These are phyloP conservation scores for Melampsora abietis-canadensis DNA, from an alignment of 1,284 basidiomycete species.

Conservation along the genomic window DNA sequence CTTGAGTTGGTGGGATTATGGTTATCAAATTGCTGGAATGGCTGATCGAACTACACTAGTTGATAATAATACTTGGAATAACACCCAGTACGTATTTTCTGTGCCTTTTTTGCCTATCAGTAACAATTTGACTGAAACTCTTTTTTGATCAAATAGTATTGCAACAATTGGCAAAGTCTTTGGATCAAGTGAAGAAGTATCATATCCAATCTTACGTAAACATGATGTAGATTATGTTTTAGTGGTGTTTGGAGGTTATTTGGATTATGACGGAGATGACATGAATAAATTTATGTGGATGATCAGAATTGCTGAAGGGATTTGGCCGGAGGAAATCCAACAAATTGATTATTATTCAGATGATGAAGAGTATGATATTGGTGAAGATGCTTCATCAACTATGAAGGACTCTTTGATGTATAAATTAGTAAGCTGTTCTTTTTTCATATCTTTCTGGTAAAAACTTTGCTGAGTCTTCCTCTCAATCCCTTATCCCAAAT, in stretches of 20 bases:
- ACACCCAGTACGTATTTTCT: slow-evolving; percentile 66
- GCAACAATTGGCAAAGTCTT: slow-evolving; percentile 97
- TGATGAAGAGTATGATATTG: slow-evolving; percentile 87
- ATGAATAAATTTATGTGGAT: slow-evolving; percentile 99
- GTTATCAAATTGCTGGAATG: slow-evolving; percentile 99
- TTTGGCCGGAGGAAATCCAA: slow-evolving; percentile 97
- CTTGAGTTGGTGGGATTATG: slow-evolving; percentile 99
- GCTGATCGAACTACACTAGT: slow-evolving; percentile 92
- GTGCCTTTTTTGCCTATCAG: background rate
- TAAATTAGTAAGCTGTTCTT: slow-evolving; percentile 72
- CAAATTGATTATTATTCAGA: slow-evolving; percentile 91
- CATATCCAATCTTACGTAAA: slow-evolving; percentile 92
- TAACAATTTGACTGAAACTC: too few relatives aligned
- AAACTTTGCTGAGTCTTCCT: too few relatives aligned
- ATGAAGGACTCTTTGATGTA: slow-evolving; percentile 98
- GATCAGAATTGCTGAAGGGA: slow-evolving; percentile 94
- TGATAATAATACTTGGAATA: slow-evolving; percentile 99
- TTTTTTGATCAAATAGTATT: slow-evolving; percentile 63
- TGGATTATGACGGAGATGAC: slow-evolving; percentile 94
- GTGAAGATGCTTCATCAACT: slow-evolving; percentile 76
- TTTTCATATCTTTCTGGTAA: slow-evolving; percentile 2
- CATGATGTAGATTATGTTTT: slow-evolving; percentile 98
- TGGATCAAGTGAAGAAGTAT: slow-evolving; percentile 87
- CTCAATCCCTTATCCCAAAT: too few relatives aligned
- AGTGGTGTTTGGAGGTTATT: slow-evolving; percentile 94